Base-by-base conservation (phyloP, 2,329 filamentous ascomycete species). In the Xylariaceae sp. region DNA sequence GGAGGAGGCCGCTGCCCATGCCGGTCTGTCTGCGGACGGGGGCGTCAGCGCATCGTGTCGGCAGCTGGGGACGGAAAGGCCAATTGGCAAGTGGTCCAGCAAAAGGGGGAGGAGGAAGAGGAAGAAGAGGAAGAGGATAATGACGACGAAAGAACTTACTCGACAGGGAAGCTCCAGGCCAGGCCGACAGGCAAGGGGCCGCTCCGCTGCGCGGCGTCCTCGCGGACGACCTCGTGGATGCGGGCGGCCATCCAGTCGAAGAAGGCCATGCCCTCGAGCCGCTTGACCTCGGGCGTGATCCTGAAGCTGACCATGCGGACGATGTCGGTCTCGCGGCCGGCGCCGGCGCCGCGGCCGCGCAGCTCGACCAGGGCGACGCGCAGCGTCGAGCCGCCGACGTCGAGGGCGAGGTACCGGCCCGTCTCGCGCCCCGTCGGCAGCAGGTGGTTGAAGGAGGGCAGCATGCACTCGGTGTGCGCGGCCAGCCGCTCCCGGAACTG, bases 81-180 rank as follows among this genome's bases (percentile, higher is more conserved):
- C 24, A 5, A 13, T 26, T 12, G 15, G 24, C 24, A 13, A 26
- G 15, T 23, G 21, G 7, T 12, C 21, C 7, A 8, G 21, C 7
- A 8, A 23, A 12, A 8, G 12, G 8, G 21, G 21, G 7, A 23
- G 21, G 7, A 23, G 12, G 21, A 23, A 23, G 7, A 23, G 7
- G 12, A 23, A 23, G 21, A 12, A 23, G 24, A 26, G 24, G n/a
- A 26, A 13, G 12, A 5, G 24, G n/a, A 23, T 23, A 12, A 12
- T 23, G 21, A 8, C 14, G 7, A 17, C 4, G n/a, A 29, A 18
- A 19, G 7, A 24, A 64, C 74, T 52, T 63, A 80, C 77, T 82
- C 73, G 28, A 83, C 75, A 17, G 78, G 78, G 46, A 83, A 83
- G 38, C 77, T 82, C 77, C 78, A 83, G 5, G 78, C 74, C 40